These are phyloP conservation scores for Linum trigynum DNA, from an alignment of 345 rosid species.

Conservation along the genomic window DNA sequence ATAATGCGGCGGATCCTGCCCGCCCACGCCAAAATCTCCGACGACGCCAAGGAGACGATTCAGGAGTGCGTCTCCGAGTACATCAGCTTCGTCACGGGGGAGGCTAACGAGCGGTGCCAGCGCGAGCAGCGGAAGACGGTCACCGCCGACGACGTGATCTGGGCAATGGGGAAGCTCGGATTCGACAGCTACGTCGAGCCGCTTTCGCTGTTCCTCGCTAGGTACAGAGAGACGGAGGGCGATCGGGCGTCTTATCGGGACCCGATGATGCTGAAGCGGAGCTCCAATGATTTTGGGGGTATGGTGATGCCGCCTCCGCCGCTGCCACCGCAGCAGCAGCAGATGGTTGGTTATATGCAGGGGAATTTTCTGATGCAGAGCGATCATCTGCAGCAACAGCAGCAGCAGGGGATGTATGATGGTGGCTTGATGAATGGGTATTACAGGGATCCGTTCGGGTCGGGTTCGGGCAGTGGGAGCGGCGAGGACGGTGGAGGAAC, in stretches of 20 bases:
- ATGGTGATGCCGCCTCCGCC: background rate
- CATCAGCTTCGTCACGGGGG: constrained; percentile 96
- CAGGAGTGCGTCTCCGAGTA: constrained; percentile 96
- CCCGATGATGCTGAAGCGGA: constrained; percentile 7
- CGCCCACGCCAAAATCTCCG: constrained; percentile 83
- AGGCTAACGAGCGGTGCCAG: constrained; percentile 95
- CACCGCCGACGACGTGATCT: constrained; percentile 82
- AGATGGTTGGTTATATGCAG: constrained; percentile 2
- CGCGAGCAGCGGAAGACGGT: constrained; percentile 93
- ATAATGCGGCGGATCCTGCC: constrained; percentile 91
- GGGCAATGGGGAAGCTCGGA: constrained; percentile 93
- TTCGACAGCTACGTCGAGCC: constrained; percentile 90
- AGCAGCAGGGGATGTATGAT: constrained; percentile 6
- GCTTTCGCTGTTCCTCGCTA: constrained; percentile 55
- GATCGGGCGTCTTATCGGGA: constrained; percentile 29
- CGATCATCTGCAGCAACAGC: background rate
- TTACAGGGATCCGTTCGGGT: background rate
- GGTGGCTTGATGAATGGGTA: constrained; percentile 3
- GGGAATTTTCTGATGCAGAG: background rate
- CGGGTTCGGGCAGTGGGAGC: background rate
- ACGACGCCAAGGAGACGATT: constrained; percentile 89
- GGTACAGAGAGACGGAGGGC: constrained; percentile 68
- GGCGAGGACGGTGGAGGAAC: too few relatives aligned
- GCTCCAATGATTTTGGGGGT: constrained; percentile 3
- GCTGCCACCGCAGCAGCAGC: background rate